Conservation (phyloP, 2,329 filamentous ascomycete genomes). For the Aspergillus carbonarius region DNA sequence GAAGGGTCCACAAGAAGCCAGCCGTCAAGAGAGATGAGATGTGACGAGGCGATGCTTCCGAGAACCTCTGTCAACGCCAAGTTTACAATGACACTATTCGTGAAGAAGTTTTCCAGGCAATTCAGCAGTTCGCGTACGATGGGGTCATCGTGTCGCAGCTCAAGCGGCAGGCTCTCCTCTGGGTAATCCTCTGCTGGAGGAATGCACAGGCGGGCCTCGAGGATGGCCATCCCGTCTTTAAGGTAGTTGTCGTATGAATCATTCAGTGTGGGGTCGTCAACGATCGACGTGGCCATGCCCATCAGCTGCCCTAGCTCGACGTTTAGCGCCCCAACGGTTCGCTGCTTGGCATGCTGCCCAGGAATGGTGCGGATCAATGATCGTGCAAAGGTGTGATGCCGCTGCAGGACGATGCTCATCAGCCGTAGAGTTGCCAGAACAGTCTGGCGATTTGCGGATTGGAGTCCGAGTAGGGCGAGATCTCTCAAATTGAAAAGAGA, state of each 20-base stretch:
- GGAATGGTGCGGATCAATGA: constrained; percentile 61
- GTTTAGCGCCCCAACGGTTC: constrained; percentile 42
- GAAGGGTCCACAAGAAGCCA: constrained; percentile 78
- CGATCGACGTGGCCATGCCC: constrained; percentile 37
- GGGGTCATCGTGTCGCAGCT: constrained; percentile 64
- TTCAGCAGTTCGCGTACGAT: constrained; percentile 53
- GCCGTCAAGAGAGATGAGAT: constrained; percentile 80
- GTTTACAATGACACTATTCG: constrained; percentile 90
- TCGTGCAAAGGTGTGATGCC: constrained; percentile 82
- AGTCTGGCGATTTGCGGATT: constrained; percentile 83
- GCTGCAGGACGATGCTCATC: constrained; percentile 78
- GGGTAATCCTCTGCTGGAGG: constrained; percentile 30
- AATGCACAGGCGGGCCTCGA: constrained; percentile 39
- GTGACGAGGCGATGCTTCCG: constrained; percentile 78
- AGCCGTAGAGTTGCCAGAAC: constrained; percentile 86
- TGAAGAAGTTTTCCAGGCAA: constrained; percentile 76
- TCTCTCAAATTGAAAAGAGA: constrained; percentile 92
- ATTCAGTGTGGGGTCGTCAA: constrained; percentile 39
- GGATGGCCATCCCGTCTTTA: constrained; percentile 54
- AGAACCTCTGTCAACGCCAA: constrained; percentile 81
- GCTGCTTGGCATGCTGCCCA: constrained; percentile 28
- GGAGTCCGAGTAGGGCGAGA: constrained; percentile 79
- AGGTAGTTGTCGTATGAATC: constrained; percentile 46
- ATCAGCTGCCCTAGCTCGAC: constrained; percentile 41
- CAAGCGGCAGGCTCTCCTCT: constrained; percentile 60